Percentiles rank a stretch among this genome's conserved stretches.
Evolutionary conservation across 73 alveolate genomes (phyloP).

Genomic region (Symbiodinium natans): DNA sequence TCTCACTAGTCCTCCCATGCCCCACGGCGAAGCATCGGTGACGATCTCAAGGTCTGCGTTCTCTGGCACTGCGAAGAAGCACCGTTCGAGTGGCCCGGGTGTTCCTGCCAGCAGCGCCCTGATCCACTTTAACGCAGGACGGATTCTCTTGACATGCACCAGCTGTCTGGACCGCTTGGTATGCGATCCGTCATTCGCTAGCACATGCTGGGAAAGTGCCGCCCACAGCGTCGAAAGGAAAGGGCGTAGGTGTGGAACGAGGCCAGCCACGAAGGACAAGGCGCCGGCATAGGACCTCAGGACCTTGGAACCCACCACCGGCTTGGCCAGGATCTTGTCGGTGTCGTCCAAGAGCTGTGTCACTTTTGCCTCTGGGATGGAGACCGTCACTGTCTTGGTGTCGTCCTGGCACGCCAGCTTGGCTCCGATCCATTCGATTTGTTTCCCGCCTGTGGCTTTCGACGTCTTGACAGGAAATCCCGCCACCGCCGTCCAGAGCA

Average conservation of each 20-base stretch:
- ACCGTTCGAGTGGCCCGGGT: neutral
- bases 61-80: neutral
- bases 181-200: neutral
- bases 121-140: neutral
- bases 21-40: neutral
- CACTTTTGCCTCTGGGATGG: neutral
- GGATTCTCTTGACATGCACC: neutral
- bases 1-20: neutral
- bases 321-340: neutral
- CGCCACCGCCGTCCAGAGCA: conserved; percentile 3
- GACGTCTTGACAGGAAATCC: conserved; percentile 11
- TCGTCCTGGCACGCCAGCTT: neutral
- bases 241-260: conserved; percentile 29
- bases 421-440: neutral
- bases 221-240: conserved; percentile 21
- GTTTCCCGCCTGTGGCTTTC: neutral
- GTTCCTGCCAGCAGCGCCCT: neutral
- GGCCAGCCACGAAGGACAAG: conserved; percentile 28
- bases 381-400: neutral
- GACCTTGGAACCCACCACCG: conserved; percentile 5
- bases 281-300: conserved; percentile 30
- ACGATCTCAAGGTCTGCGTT: neutral
- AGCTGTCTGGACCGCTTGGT: neutral
- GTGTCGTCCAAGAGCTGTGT: neutral
- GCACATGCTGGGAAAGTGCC: neutral